Evolutionary conservation across 2,329 filamentous ascomycete species (phyloP), one percentile per base, ranked within the genome.

Genomic region (Scedosporium apiospermum): DNA sequence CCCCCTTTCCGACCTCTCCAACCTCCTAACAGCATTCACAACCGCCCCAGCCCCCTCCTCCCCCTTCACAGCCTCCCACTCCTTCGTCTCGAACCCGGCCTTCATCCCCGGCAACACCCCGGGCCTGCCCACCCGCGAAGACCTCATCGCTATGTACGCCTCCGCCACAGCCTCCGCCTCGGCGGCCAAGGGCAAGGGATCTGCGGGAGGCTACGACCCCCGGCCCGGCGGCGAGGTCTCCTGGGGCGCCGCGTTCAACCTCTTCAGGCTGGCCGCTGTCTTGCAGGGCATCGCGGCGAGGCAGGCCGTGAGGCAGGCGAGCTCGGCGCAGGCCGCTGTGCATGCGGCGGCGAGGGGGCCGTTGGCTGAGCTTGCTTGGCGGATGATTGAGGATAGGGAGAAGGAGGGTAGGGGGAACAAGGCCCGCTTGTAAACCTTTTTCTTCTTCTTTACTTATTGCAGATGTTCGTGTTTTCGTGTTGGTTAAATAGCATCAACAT

Each of bases 281-380:
- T 83, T 80, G 68, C 95, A 99, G 78, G 95, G 95, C 3, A 98
- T 99, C 72, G 93, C 93, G 58, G 95, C 95, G 59, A 80, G 95
- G 66, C 89, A 89, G 73, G 95, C 95, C 27, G 77, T 83, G 58
- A 80, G 93, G 58, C 93, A 98, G 80, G 95, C 95, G 44, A 96
- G 92, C 75, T 96, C 91, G 73, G 89, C 85, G 63, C 84, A 89
- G 72, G 95, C 95, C 6, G 83, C 80, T 68, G 81, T 86, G 51
- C 90, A 96, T 74, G 91, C 82, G 0, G 78, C 77, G 62, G 83
- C 85, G 72, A 87, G 90, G 76, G 81, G 78, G 57, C 87, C 89
- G 23, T 84, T 93, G 78, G 92, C 88, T 0, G 81, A 91, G 74
- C 80, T 89, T 68, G 90, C 91, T 5, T 97, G 92, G 91, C 79